A percentile compares a stretch with the other conserved stretches of the same genome.
These are phyloP conservation scores for Helotiales sp. DNA, from an alignment of 2,329 filamentous ascomycete genomes.

Conservation along the genomic window DNA sequence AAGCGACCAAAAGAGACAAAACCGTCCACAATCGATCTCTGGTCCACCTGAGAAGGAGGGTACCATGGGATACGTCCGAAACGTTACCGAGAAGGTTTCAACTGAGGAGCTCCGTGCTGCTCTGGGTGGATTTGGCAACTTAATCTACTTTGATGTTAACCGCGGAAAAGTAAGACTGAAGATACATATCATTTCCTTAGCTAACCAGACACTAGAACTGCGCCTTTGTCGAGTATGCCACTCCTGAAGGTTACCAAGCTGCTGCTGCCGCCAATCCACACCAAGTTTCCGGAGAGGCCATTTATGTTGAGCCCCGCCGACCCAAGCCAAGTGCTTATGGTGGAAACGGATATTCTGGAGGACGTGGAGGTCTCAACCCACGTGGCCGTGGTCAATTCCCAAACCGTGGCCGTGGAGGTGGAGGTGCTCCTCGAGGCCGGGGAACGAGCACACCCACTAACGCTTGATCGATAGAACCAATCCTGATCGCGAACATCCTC, in stretches of 20 bases:
- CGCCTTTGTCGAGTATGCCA: constrained; percentile 93
- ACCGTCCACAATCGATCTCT: constrained; percentile 70
- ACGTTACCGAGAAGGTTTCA: constrained; percentile 87
- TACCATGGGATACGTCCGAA: constrained; percentile 91
- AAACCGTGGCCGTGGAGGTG: constrained; percentile 29
- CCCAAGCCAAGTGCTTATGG: constrained; percentile 74
- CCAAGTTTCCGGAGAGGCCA: constrained; percentile 78
- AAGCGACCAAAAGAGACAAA: constrained; percentile 77
- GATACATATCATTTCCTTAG: not conserved
- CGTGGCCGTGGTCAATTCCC: constrained; percentile 68
- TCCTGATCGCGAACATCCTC: constrained; percentile 8
- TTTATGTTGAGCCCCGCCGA: constrained; percentile 88
- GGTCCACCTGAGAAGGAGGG: constrained; percentile 72
- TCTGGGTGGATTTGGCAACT: constrained; percentile 73
- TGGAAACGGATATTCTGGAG: constrained; percentile 67
- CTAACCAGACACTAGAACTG: constrained; percentile 70
- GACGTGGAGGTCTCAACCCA: constrained; percentile 63
- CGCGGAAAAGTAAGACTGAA: constrained; percentile 72
- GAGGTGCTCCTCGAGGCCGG: constrained; percentile 29
- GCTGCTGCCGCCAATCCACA: constrained; percentile 87
- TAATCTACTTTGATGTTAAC: constrained; percentile 78
- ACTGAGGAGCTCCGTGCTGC: constrained; percentile 72
- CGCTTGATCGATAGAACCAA: constrained; percentile 20
- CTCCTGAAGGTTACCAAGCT: constrained; percentile 78
- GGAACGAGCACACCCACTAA: constrained; percentile 24